Conservation (phyloP, 805 yeast species). For the Yamadazyma tumulicola region DNA sequence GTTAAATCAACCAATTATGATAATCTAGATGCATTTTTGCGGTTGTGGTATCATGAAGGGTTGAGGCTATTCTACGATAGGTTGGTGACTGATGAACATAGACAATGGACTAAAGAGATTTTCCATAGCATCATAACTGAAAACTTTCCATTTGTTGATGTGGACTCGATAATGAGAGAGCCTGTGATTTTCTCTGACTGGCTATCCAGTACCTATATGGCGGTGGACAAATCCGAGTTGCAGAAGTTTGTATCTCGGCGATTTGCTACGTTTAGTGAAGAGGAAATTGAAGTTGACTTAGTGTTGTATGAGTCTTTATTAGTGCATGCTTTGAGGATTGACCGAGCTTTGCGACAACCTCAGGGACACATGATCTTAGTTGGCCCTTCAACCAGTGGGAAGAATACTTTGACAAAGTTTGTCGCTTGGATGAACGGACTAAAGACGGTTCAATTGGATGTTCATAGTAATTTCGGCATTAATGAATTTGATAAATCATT, state of each 20-base stretch:
- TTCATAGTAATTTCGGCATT: slow-evolving; percentile 51
- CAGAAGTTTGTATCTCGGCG: slow-evolving; percentile 58
- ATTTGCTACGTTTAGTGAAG: slow-evolving; percentile 71
- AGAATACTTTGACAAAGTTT: slow-evolving; percentile 69
- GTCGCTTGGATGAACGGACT: slow-evolving; percentile 92
- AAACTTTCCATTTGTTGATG: slow-evolving; percentile 47
- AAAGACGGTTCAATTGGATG: slow-evolving; percentile 53
- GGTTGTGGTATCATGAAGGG: slow-evolving; percentile 82
- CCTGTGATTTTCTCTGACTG: slow-evolving; percentile 74
- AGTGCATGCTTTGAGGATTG: slow-evolving; percentile 74
- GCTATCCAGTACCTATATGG: slow-evolving; percentile 61
- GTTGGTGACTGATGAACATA: slow-evolving; percentile 46
- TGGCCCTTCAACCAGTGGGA: slow-evolving; percentile 82
- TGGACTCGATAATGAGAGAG: slow-evolving; percentile 27
- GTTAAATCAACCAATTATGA: slow-evolving; percentile 33
- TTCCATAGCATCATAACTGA: slow-evolving; percentile 24
- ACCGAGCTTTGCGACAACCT: slow-evolving; percentile 74
- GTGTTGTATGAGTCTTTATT: slow-evolving; percentile 67
- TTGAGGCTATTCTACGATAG: slow-evolving; percentile 75
- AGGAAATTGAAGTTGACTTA: slow-evolving; percentile 59
- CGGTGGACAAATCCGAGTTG: slow-evolving; percentile 50
- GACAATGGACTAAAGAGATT: slow-evolving; percentile 45
- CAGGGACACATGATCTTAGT: slow-evolving; percentile 89
- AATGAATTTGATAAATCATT: slow-evolving; percentile 66
- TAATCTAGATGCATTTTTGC: slow-evolving; percentile 42